Evolutionary conservation across 1,284 basidiomycete genomes (phyloP), one percentile per base, ranked within the genome.

Genomic region (Rhodofomes roseus): DNA sequence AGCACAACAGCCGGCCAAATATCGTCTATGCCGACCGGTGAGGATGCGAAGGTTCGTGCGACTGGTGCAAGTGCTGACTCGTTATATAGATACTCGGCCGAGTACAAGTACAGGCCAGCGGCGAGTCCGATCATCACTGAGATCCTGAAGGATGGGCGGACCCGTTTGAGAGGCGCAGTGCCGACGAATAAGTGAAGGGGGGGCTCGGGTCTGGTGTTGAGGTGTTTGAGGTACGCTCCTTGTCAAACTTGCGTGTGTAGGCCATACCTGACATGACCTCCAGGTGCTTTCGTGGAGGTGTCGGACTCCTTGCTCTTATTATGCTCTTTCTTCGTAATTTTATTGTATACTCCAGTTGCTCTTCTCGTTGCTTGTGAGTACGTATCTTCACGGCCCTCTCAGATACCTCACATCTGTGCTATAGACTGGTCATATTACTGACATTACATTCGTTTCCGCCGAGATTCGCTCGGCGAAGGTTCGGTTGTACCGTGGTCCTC

Each of bases 61-160:
- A 6, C 4, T 46, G 39, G 5, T 22, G 14, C 18, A 18, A 5
- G 50, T 20, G n/a, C 29, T 27, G 48, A 7, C 40, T 25, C 41
- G 29, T 58, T 37, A 50, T 23, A 39, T 60, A 88, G 86, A 63
- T 89, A 88, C 66, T 88, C 86, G 27, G 81, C 83, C 60, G 81
- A 87, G 51, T 77, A 77, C 71, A 86, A 84, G 68, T 88, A 77
- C 68, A 75, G 87, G 59, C 87, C 87, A 1, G 86, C 86, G 20
- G 86, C 86, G 12, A 85, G 82, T 61, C 86, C 86, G n/a, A 74
- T 88, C 51, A 76, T 89, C 60, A 87, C 85, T 0, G 85, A 88
- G 68, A 78, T 72, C 8, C 67, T 88, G 58, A 81, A 80, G 63
- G 85, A 86, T 65, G 86, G 86, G 0, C 77, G 81, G 20, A 71